Base-by-base conservation (phyloP, 768 basidiomycete species). In the Russula sp. region DNA sequence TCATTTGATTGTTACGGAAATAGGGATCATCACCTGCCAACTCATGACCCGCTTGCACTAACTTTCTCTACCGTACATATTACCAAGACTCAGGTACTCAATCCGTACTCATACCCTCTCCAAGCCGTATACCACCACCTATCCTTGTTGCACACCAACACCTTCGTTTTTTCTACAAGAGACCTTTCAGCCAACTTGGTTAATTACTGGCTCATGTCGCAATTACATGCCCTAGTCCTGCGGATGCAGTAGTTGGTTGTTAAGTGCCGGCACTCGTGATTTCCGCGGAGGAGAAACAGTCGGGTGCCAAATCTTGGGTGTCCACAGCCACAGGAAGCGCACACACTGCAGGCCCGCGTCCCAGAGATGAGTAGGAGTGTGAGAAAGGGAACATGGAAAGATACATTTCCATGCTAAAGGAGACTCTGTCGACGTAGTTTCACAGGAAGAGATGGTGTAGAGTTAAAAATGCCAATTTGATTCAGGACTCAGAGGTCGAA, bases 231-330 rank as follows among this genome's bases (percentile, higher is more conserved):
- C 56, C 37, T 57, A n/a, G n/a, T n/a, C n/a, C n/a, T n/a, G n/a
- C n/a, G n/a, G n/a, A n/a, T n/a, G n/a, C n/a, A n/a, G n/a, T n/a
- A n/a, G n/a, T n/a, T 95, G 22, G 96, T 99, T 74, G 22, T 22
- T 22, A 98, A 77, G 77, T 98, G 97, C 47, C 97, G 87, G 73
- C 97, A 99, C 78, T 99, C 97, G 75, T 99, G 97, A 71, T 99
- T 98, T 54, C 97, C 97, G 56, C 97, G 91, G 39, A 99, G 83
- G 45, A 99, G 84, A 98, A 80, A 20, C 94, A 97, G 69, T 94
- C 86, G 97, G 97, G 76, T 98, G 98, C 94, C 96, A 98, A 73
- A 99, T 98, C 79, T 99, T 99, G 74, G 98, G 81, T 2, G 92
- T 83, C 94, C 94, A 99, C 27, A 99, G 82, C 22, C 22, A 22